Evolutionary conservation across 2,329 filamentous ascomycete genomes (phyloP), one percentile per base, ranked within the genome.

Genomic region (Dothideomycetidae sp.): DNA sequence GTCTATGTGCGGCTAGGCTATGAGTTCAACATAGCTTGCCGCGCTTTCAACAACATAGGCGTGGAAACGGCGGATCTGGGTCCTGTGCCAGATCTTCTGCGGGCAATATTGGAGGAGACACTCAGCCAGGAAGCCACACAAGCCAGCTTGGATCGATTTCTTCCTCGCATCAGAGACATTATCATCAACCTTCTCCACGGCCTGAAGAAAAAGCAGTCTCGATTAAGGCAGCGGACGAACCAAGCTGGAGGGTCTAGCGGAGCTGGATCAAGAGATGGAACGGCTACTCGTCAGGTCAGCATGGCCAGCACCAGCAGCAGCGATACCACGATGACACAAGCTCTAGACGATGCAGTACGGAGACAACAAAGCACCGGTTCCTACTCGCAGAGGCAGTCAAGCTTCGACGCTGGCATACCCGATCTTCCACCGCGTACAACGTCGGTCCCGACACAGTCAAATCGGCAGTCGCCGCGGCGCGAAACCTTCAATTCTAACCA

Each of bases 1-100:
- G 90, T 98, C 50, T 98, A 98, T 56, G 90, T 98, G 43, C 80
- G 90, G 43, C 66, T 98, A 44, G 90, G 90, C 32, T 98, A 98
- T 61, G 90, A 98, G 61, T 98, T 98, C 70, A 98, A 98, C 61
- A 90, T 98, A 66, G 90, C 90, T 17, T 96, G 88, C 59, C 80
- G 90, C 39, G 88, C 90, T 44, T 98, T 98, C 61, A 84, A 83
- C 51, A 84, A 86, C 41, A 98, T 98, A 53, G 90, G 92, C 44
- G 90, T 98, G 45, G 90, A 98, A 52, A 94, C 86, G 1, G 74
- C 76, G 16, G 90, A 98, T 57, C 69, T 98, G 10, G 90, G 90
- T 40, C 93, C 93, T 49, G 90, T 98, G 2, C 90, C 90, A 4
- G 90, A 98, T 56, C 67, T 86, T 42, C 63, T 98, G 45, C 77